Evolutionary conservation across 2,329 filamentous ascomycete species (phyloP).

Genomic region (Stachybotrys chlorohalonatus): DNA sequence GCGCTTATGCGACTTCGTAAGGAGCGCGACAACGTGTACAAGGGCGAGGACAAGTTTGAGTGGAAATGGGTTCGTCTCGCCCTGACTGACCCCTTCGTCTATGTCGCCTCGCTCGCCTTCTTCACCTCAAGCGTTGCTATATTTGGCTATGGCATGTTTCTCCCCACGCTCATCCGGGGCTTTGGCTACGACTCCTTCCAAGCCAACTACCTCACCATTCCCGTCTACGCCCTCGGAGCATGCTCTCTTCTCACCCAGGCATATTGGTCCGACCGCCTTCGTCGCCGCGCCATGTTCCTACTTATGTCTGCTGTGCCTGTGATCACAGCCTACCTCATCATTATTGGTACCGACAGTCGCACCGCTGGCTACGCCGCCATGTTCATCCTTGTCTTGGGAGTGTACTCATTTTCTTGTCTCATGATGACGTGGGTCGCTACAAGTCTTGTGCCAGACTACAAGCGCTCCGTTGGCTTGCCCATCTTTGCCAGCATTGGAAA

Average conservation of each 20-base stretch:
- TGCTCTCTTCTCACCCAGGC: constrained; percentile 8
- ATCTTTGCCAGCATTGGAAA: constrained; percentile 38
- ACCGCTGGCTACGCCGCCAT: constrained; percentile 14
- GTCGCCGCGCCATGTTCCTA: constrained; percentile 11
- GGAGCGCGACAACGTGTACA: constrained; percentile 13
- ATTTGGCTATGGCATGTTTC: constrained; percentile 24
- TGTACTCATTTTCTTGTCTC: constrained; percentile 14
- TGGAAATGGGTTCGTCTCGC: constrained; percentile 13
- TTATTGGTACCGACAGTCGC: constrained; percentile 14
- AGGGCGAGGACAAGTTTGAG: constrained; percentile 8
- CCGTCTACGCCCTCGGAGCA: constrained; percentile 18
- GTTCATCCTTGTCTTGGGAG: constrained; percentile 9
- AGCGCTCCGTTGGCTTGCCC: constrained; percentile 35
- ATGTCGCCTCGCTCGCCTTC: constrained; percentile 17
- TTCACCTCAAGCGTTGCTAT: constrained; percentile 21
- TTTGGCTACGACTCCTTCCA: constrained; percentile 17
- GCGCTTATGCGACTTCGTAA: constrained; percentile 16
- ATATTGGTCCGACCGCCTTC: constrained; percentile 13
- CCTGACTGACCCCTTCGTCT: constrained; percentile 18
- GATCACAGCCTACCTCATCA: constrained; percentile 18
- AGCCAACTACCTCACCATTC: constrained; percentile 26
- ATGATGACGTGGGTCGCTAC: constrained; percentile 35
- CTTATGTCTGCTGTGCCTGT: constrained; percentile 10
- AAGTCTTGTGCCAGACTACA: constrained; percentile 37
- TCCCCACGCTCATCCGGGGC: constrained; percentile 24